Evolutionary conservation across 768 basidiomycete species (phyloP).

Genomic region (Podaxis mareebaensis): DNA sequence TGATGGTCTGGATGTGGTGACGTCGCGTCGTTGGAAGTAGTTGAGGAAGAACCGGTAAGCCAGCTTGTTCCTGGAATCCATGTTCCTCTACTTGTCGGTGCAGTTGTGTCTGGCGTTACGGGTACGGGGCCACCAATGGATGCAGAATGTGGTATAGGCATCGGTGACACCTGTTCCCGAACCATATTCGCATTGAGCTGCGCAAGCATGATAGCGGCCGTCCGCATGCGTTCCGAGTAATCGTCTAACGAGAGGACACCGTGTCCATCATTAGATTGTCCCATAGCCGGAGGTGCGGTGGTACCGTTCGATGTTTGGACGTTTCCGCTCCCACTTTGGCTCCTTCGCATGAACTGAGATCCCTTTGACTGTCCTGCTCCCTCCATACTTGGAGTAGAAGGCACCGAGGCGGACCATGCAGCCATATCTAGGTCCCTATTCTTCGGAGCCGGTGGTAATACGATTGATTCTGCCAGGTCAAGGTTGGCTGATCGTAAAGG

Average conservation of each 20-base stretch:
- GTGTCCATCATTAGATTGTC: conserved; percentile 21
- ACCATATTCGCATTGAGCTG: conserved; percentile 86
- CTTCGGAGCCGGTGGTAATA: conserved; percentile 79
- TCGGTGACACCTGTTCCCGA: conserved; percentile 38
- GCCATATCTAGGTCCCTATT: conserved; percentile 88
- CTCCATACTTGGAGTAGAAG: conserved; percentile 33
- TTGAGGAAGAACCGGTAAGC: conserved; percentile 33
- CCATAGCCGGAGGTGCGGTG: neutral
- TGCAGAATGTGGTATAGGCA: conserved; percentile 11
- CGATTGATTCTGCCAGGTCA: conserved; percentile 84
- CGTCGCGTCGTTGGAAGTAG: conserved; percentile 19
- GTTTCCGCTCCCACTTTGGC: neutral
- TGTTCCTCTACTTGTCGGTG: conserved; percentile 27
- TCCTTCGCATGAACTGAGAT: neutral
- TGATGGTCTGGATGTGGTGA: conserved; percentile 22
- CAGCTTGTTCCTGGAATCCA: conserved; percentile 61
- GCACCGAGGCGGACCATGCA: conserved; percentile 61
- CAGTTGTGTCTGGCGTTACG: conserved; percentile 17
- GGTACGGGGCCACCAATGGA: conserved; percentile 19
- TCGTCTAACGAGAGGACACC: conserved; percentile 81
- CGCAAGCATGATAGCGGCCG: conserved; percentile 97
- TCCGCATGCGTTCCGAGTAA: conserved; percentile 98
- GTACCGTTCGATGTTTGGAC: neutral
- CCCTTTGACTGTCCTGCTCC: conserved; percentile 14
- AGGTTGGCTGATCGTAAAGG: conserved; percentile 67